Conservation (phyloP, 345 rosid genomes). For the Gossypium bickii region DNA sequence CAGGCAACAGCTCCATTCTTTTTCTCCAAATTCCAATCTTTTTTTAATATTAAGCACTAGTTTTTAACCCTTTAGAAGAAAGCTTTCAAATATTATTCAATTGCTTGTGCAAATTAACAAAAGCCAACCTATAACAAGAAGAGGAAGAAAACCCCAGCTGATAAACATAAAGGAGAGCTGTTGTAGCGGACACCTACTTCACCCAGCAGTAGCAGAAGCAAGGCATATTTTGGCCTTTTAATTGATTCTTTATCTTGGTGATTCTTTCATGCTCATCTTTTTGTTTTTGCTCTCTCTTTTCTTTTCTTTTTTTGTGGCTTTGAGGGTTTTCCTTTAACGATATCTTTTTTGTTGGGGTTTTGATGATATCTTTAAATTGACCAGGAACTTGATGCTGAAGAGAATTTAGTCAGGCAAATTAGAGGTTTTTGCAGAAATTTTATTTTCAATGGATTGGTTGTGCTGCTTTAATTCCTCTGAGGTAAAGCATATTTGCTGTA, state of each 20-base stretch:
- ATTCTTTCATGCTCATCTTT: slow-evolving; percentile 23
- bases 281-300: background rate
- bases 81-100: slow-evolving; percentile 21
- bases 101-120: slow-evolving; percentile 26
- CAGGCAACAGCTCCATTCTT: slow-evolving; percentile 8
- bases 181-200: slow-evolving; percentile 4
- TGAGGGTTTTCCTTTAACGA: slow-evolving; percentile 9
- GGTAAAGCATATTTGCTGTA: slow-evolving; percentile 19
- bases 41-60: background rate
- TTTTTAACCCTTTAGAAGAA: slow-evolving; percentile 7
- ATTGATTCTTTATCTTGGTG: slow-evolving; percentile 16
- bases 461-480: slow-evolving; percentile 40
- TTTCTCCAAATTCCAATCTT: slow-evolving; percentile 1
- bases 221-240: slow-evolving; percentile 6
- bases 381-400: slow-evolving; percentile 18
- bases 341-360: slow-evolving; percentile 17
- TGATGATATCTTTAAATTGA: slow-evolving; percentile 27
- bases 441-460: slow-evolving; percentile 30
- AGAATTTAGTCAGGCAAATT: slow-evolving; percentile 18
- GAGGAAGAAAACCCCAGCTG: background rate
- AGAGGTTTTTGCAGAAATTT: slow-evolving; percentile 18
- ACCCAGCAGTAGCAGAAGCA: background rate
- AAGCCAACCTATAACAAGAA: background rate
- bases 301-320: slow-evolving; percentile 2
- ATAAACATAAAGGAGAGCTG: background rate